Evolutionary conservation across 768 basidiomycete genomes (phyloP).

Genomic region (Tulasnella sp.): DNA sequence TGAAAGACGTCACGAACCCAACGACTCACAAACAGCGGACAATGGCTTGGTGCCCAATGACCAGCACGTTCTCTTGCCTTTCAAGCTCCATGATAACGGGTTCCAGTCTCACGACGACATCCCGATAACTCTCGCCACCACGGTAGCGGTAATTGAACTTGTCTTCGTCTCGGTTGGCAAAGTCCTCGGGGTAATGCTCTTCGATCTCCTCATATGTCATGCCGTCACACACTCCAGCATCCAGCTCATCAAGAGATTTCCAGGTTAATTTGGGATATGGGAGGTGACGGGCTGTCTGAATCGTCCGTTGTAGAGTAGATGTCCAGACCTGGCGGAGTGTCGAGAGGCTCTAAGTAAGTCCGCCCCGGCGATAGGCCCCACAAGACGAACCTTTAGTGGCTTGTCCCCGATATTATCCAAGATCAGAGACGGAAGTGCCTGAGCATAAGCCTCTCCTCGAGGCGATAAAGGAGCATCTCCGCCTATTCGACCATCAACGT

Average conservation of each 20-base stretch:
- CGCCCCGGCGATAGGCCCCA: neutral
- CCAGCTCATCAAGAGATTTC: conserved; percentile 98
- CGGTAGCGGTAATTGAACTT: conserved; percentile 99
- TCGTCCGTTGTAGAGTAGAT: conserved; percentile 91
- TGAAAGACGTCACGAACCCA: too few relatives aligned
- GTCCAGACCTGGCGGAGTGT: conserved; percentile 81
- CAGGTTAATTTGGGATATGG: conserved; percentile 93
- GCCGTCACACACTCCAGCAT: conserved; percentile 98
- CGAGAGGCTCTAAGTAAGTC: neutral
- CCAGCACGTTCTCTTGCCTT: conserved; percentile 93
- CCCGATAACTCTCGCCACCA: conserved; percentile 96
- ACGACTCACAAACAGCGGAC: conserved; percentile 58
- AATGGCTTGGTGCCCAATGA: conserved; percentile 95
- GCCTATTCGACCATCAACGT: conserved; percentile 95
- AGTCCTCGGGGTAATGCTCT: conserved; percentile 96
- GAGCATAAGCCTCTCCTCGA: conserved; percentile 82
- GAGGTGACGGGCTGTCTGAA: conserved; percentile 82
- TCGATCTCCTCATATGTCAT: conserved; percentile 99
- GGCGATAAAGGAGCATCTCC: conserved; percentile 91
- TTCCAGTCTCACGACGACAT: conserved; percentile 92
- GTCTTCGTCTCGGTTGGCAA: conserved; percentile 96
- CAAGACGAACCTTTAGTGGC: conserved; percentile 69
- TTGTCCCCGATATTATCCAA: conserved; percentile 89
- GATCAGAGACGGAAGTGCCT: conserved; percentile 83
- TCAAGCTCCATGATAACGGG: conserved; percentile 99